Conservation (phyloP, 176 grass and related monocot species). For the Avena insularis region DNA sequence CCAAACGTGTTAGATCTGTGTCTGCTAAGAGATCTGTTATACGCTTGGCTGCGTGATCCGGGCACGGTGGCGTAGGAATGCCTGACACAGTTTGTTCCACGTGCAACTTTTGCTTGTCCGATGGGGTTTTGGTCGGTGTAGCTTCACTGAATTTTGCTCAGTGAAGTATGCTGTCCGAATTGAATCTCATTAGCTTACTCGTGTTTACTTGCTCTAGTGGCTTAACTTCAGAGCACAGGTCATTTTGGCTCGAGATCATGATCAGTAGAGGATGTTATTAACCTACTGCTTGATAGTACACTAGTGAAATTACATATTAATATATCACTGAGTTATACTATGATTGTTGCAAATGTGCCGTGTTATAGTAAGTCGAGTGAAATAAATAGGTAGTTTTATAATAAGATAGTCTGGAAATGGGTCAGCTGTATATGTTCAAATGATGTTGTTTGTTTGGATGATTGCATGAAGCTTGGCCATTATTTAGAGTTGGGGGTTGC, state of each 20-base stretch:
- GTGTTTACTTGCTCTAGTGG: slow-evolving; percentile 1
- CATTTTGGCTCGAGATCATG: neutral
- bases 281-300: neutral
- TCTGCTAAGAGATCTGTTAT: neutral
- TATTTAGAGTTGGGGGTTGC: neutral
- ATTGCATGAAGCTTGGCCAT: neutral
- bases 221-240: neutral
- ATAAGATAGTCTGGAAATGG: slow-evolving; percentile 4
- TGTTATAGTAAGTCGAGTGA: neutral
- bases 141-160: slow-evolving; percentile 23
- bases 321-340: neutral
- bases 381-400: neutral
- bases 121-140: slow-evolving; percentile 19
- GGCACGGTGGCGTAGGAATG: neutral
- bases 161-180: neutral
- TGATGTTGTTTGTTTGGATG: neutral
- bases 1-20: slow-evolving; percentile 37
- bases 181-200: slow-evolving; percentile 10
- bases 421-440: neutral
- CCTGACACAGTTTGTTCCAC: neutral
- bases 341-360: neutral
- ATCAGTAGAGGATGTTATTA: neutral
- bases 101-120: neutral
- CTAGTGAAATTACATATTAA: neutral
- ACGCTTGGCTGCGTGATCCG: slow-evolving; percentile 12